Percentiles rank a stretch among this genome's conserved stretches.
Conservation (phyloP, 2,329 filamentous ascomycete species). For the Apiospora koreana region DNA sequence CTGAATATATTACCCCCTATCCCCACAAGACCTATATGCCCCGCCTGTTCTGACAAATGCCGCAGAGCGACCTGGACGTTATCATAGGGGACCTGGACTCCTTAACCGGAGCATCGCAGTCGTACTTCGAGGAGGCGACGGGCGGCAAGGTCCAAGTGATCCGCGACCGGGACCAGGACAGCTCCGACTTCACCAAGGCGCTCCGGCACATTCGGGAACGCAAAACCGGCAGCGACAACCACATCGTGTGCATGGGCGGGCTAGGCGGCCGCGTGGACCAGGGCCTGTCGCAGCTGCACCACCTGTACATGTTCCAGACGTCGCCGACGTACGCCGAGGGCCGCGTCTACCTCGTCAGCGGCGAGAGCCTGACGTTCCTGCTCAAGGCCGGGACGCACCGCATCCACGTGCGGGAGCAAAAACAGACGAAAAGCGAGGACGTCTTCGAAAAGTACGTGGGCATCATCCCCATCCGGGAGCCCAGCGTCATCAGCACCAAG, state of each 20-base stretch:
- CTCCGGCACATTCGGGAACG: constrained; percentile 38
- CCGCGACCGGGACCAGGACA: constrained; percentile 77
- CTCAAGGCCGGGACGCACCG: constrained; percentile 68
- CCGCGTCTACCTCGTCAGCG: constrained; percentile 76
- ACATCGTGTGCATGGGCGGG: constrained; percentile 82
- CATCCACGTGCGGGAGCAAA: constrained; percentile 61
- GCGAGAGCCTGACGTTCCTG: constrained; percentile 79
- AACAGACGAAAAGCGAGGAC: constrained; percentile 28
- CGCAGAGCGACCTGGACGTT: constrained; percentile 61
- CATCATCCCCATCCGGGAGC: constrained; percentile 81
- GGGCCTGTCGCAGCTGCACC: constrained; percentile 84
- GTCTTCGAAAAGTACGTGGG: constrained; percentile 79
- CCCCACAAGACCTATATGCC: too few relatives aligned
- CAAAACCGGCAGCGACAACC: constrained; percentile 21
- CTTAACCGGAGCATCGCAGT: constrained; percentile 59
- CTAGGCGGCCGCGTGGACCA: constrained; percentile 92
- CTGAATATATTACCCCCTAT: too few relatives aligned
- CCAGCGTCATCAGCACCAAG: constrained; percentile 73
- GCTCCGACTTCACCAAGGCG: constrained; percentile 90
- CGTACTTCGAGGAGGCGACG: constrained; percentile 63
- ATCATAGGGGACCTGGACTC: constrained; percentile 95
- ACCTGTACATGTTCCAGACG: constrained; percentile 68
- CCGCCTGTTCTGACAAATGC: constrained; percentile 26
- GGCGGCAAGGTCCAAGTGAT: constrained; percentile 58
- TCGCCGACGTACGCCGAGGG: constrained; percentile 49